Evolutionary conservation across 179 eudicot genomes (phyloP), one percentile per base, ranked within the genome.

Genomic region (Nepenthes alata): DNA sequence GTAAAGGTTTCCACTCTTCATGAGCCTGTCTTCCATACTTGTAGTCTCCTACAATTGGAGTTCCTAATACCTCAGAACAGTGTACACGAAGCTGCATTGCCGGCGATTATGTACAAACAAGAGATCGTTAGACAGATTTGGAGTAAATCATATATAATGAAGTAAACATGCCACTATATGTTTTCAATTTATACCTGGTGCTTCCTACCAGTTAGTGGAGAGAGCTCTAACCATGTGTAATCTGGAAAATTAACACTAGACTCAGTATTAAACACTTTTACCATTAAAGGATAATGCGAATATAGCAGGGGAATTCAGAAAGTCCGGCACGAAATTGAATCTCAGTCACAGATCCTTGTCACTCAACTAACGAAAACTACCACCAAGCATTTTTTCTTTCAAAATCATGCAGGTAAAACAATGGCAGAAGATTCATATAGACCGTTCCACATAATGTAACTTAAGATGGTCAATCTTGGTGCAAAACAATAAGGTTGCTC

Each of bases 21-120:
- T 93, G 97, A 77, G 96, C 95, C 72, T 80, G 88, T 88, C 96
- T 77, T 5, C 96, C 98, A 11, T 93, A 93, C 68, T 93, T 93
- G 86, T 78, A 93, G 78, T 93, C 98, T 68, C 98, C 98, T 11
- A 93, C 87, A 15, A 93, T 93, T 13, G 98, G 96, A 44, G 97
- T 93, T 64, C 95, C 83, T 58, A 93, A 72, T 10, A 89, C 96
- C 75, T 89, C 96, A 0, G 98, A 95, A 75, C 96, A 93, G 66
- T 93, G 98, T 47, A 93, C 96, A 11, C 98, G 90, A 49, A 93
- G 88, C 96, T 93, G 72, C 70, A 70, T 57, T 61, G 65, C 15
- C 35, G n/a, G 55, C 13, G 8, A 25, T n/a, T 13, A 14, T 7
- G 6, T 4, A 54, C 14, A 25, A 14, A 54, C 57, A 54, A 13